A percentile compares a stretch with the other conserved stretches of the same genome.
Evolutionary conservation across 2,329 filamentous ascomycete genomes (phyloP).

Genomic region (Hypoxylon sp.): DNA sequence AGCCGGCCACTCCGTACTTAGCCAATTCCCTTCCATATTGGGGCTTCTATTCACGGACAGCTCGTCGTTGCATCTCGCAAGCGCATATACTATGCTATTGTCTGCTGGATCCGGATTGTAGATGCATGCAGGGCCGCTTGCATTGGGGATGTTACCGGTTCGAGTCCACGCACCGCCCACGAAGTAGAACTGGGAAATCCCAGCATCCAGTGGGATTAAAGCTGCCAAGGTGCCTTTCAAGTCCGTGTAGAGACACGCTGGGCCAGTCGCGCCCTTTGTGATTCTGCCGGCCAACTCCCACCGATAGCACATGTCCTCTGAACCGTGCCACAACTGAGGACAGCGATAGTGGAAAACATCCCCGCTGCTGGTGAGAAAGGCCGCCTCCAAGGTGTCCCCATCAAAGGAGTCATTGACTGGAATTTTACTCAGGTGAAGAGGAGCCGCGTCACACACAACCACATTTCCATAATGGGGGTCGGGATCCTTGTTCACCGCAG

Average conservation of each 20-base stretch:
- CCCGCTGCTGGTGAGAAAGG: constrained; percentile 1
- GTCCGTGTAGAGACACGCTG: constrained; percentile 23
- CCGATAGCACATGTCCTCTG: background rate
- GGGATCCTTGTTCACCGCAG: constrained; percentile 6
- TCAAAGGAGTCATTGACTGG: background rate
- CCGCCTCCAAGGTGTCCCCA: constrained; percentile 25
- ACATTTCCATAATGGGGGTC: constrained; percentile 1
- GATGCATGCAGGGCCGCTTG: constrained; percentile 14
- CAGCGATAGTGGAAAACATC: constrained; percentile 33
- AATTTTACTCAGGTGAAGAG: constrained; percentile 24
- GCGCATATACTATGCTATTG: background rate
- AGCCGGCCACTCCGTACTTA: background rate
- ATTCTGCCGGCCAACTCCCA: constrained; percentile 18
- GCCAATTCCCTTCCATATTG: background rate
- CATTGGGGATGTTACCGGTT: background rate
- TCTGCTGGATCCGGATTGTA: constrained; percentile 6
- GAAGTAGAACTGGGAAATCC: constrained; percentile 16
- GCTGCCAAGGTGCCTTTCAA: constrained; percentile 6
- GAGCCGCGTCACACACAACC: constrained; percentile 23
- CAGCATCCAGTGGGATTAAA: background rate
- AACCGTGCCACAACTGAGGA: background rate
- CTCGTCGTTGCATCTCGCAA: background rate
- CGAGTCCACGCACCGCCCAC: constrained; percentile 1
- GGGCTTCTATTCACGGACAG: background rate
- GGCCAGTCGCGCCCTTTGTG: constrained; percentile 4